A percentile compares a stretch with the other conserved stretches of the same genome.
Evolutionary conservation across 148 eudicot species (phyloP).

Genomic region (Tetragonia tetragonoides): DNA sequence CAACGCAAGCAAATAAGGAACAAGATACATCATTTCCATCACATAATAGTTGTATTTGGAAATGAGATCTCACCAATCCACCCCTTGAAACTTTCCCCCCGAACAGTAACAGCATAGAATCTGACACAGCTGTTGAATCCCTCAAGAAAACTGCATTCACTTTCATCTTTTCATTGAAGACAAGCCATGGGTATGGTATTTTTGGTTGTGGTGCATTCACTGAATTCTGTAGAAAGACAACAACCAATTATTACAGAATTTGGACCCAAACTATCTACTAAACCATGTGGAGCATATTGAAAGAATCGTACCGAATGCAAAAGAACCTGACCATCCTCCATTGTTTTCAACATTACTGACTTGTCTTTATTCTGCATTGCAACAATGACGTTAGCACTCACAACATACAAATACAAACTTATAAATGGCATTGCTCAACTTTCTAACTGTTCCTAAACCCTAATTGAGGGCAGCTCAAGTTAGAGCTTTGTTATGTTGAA

Average conservation of each 20-base stretch:
- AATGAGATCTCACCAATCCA: slow-evolving; percentile 43
- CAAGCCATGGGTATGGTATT: slow-evolving; percentile 92
- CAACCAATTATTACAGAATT: slow-evolving; percentile 9
- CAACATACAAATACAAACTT: not conserved
- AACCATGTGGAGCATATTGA: slow-evolving; percentile 7
- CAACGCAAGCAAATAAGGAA: not conserved
- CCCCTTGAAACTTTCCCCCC: slow-evolving; percentile 77
- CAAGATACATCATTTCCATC: not conserved
- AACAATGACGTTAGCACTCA: slow-evolving; percentile 14
- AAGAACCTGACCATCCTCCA: slow-evolving; percentile 98
- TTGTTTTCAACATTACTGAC: slow-evolving; percentile 81
- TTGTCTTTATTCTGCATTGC: slow-evolving; percentile 75
- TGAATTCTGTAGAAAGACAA: slow-evolving; percentile 53
- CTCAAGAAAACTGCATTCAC: slow-evolving; percentile 86
- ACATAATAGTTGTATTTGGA: slow-evolving; percentile 10
- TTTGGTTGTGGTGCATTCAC: slow-evolving; percentile 72
- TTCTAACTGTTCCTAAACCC: not conserved
- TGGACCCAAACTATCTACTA: not conserved
- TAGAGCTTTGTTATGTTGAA: not conserved
- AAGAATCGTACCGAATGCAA: slow-evolving; percentile 58
- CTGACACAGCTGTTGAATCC: slow-evolving; percentile 94
- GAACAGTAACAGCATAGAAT: slow-evolving; percentile 78
- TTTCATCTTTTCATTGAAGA: slow-evolving; percentile 93
- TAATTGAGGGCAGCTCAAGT: not conserved
- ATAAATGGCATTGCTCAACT: not conserved